Evolutionary conservation across 441 rosid species (phyloP), one percentile per base, ranked within the genome.

Genomic region (Adansonia rubrostipa): DNA sequence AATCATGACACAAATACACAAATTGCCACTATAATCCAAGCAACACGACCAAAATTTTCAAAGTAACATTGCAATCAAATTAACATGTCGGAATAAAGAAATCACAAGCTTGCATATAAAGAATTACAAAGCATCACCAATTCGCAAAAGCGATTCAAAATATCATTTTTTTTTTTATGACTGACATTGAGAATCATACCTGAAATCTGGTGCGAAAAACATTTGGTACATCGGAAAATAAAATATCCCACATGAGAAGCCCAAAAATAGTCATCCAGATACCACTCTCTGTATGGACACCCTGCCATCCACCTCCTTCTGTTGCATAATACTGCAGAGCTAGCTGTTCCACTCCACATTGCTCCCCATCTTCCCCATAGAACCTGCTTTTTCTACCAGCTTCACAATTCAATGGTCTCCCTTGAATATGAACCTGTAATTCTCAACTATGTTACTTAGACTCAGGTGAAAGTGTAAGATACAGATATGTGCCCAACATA

Each of bases 301-400:
- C 99, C 70, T 83, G 84, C 98, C 98, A 96, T 80, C 87, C 90
- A 67, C 99, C 97, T 44, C 96, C 97, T 87, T 88, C 93, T 47
- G 87, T 89, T 77, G 88, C 92, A 86, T 93, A 96, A 84, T 90
- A 89, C 80, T 93, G 94, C 87, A 96, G 86, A 57, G 97, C 98
- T 20, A 96, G 97, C 90, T 92, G 92, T 86, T 96, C 99, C 0
- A 96, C 97, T 82, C 97, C 98, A 78, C 97, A 93, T 74, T 91
- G 97, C 76, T 92, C 92, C 45, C 95, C 97, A 65, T 92, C 97
- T 81, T 91, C 93, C 77, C 97, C 99, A 84, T 91, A 89, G 81
- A 92, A 96, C 84, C 94, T 85, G 85, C 87, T 96, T 82, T 89
- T 93, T 85, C 81, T 80, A 69, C 97, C 97, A 63, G 83, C 73